Percentiles rank a stretch among this genome's conserved stretches.
Conservation (phyloP, 192 early-diverging fungal genomes). For the Podila clonocystis region DNA sequence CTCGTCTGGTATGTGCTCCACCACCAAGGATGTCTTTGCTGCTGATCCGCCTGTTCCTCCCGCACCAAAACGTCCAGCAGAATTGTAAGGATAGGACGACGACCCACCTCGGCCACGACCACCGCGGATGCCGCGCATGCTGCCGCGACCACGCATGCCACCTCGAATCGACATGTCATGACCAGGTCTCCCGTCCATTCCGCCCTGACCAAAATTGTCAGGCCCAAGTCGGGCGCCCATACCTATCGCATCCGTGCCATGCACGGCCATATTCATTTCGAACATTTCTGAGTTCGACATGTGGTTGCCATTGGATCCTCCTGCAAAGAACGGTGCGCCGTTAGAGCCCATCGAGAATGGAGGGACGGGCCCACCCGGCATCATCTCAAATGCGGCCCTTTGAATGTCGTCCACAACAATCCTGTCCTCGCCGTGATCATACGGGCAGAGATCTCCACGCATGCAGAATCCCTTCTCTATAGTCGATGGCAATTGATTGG, state of each 20-base stretch:
- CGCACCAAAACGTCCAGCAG: constrained; percentile 40
- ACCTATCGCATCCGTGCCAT: constrained; percentile 14
- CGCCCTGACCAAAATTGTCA: constrained; percentile 25
- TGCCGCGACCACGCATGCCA: constrained; percentile 20
- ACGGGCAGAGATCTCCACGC: constrained; percentile 83
- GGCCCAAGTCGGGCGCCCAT: background rate
- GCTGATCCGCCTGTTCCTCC: constrained; percentile 41
- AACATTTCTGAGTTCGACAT: constrained; percentile 54
- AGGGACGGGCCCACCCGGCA: constrained; percentile 39
- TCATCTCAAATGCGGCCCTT: constrained; percentile 48
- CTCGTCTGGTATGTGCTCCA: constrained; percentile 83
- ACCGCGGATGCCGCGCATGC: constrained; percentile 58
- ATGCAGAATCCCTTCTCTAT: constrained; percentile 83
- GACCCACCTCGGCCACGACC: constrained; percentile 55
- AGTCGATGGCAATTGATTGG: background rate
- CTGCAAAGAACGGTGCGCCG: constrained; percentile 58
- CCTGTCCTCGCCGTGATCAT: constrained; percentile 76
- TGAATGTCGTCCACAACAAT: constrained; percentile 72
- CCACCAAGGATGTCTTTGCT: constrained; percentile 65
- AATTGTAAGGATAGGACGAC: constrained; percentile 43
- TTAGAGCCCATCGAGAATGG: constrained; percentile 41
- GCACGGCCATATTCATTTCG: constrained; percentile 60
- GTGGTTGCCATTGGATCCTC: constrained; percentile 33
- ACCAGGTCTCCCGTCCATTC: constrained; percentile 15
- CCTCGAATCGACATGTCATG: constrained; percentile 26